Evolutionary conservation across 31 red algal genomes (phyloP), one percentile per base, ranked within the genome.

Genomic region (Asparagopsis taxiformis): DNA sequence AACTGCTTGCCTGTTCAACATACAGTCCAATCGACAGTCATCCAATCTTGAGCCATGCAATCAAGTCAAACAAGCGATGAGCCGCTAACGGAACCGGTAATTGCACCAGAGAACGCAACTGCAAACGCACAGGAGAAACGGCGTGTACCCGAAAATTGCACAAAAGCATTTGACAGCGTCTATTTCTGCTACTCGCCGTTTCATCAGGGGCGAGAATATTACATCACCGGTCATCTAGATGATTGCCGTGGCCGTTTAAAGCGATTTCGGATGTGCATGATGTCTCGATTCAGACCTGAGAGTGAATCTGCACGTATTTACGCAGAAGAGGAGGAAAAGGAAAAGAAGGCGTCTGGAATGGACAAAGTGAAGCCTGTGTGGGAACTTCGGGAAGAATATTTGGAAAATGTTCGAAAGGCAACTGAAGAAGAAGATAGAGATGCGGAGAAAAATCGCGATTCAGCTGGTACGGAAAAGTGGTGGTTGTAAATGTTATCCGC

Each of bases 141-240:
- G 51, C 46, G 78, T 20, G 78, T 82, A 15, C 78, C 78, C 25
- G 0, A 36, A 65, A 72, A 43, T 35, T 82, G 78, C 53, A 64
- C 67, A 41, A 70, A 82, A 62, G 78, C 78, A 20, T 82, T 82
- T 46, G 78, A 82, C 67, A 72, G 66, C 24, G 36, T 82, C 1
- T 82, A 82, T 33, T 82, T 35, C 48, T 82, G 78, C 66, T 82
- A 82, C 54, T 82, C 78, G 5, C 78, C 78, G 17, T 70, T 82
- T 53, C 67, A 82, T 43, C 78, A 82, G 63, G 78, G 49, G 2
- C 65, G 67, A 31, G 49, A 72, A 39, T 71, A 71, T 25, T 82
- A 82, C 57, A 70, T 72, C 21, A 39, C 36, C 13, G 78, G 78
- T 19, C 35, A 72, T 33, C 55, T 82, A 25, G 78, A 82, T 51